Base-by-base conservation (phyloP, 768 basidiomycete species). In the Lactarius psammicola region DNA sequence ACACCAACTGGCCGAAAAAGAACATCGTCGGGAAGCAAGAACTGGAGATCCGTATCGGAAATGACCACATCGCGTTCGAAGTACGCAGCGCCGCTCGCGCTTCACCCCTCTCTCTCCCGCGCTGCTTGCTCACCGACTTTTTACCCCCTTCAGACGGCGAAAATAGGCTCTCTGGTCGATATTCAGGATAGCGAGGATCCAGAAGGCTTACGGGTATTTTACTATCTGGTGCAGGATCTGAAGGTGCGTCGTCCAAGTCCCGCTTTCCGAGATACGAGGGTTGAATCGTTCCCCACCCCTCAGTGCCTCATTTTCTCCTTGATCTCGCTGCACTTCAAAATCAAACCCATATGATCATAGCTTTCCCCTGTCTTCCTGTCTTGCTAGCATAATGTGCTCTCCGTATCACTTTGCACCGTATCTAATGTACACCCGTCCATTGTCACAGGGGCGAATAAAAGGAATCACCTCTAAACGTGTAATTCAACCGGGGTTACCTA, bases 251-350 rank as follows among this genome's bases (percentile, higher is more conserved):
- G 31, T 20, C 34, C 38, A 31, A 3, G 10, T 33, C 2, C 30
- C 18, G 13, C 20, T 13, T 28, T 20, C 13, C 23, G 20, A 40
- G 59, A 13, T 31, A 23, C 38, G 26, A 9, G 10, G 20, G 36
- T 36, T 40, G 66, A 34, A 58, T 15, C 7, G 28, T 56, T 2
- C 34, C 59, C 34, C 20, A 28, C n/a, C n/a, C n/a, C n/a, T n/a
- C 72, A 99, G 96, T 98, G 95, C 78, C 85, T 98, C 66, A 95
- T 99, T 71, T 97, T 98, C 77, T 98, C 97, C 10, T 85, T 99
- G 68, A 98, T 99, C 75, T 94, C 94, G 3, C 85, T 99, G 42
- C 96, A 99, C 82, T 98, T 99, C 89, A 98, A 98, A 81, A 98
- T 99, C 84, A 98, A 99, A 83, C 97, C 97, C 18, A 98, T 94